A percentile compares a stretch with the other conserved stretches of the same genome.
These are phyloP conservation scores for Fusarium vanettenii DNA, from an alignment of 2,329 filamentous ascomycete genomes.

Conservation along the genomic window DNA sequence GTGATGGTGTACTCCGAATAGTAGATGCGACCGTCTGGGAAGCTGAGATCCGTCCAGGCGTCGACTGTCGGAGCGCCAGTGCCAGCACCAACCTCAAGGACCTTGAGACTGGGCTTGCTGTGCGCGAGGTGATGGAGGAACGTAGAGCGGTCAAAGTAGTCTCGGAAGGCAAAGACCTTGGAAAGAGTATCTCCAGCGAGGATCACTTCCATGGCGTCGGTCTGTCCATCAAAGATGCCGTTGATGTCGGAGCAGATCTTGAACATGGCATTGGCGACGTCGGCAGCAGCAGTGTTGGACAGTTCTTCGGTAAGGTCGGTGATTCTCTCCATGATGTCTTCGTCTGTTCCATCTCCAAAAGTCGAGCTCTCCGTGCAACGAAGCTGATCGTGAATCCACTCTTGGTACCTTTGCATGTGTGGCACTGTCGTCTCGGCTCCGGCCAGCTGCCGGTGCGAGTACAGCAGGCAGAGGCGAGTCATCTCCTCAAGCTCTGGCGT, in stretches of 20 bases:
- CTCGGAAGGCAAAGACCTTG: constrained; percentile 42
- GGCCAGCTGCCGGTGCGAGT: constrained; percentile 23
- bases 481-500: constrained; percentile 43
- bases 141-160: constrained; percentile 34
- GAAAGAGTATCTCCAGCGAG: constrained; percentile 46
- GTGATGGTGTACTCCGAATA: constrained; percentile 47
- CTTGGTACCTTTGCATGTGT: constrained; percentile 43
- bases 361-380: constrained; percentile 15
- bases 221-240: constrained; percentile 38
- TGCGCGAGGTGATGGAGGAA: constrained; percentile 38
- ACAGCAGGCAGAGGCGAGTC: constrained; percentile 43
- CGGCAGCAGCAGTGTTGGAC: constrained; percentile 1
- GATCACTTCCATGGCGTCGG: constrained; percentile 46
- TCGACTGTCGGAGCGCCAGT: constrained; percentile 50
- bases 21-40: constrained; percentile 20
- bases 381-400: constrained; percentile 44
- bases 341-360: not conserved
- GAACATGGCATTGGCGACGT: constrained; percentile 15
- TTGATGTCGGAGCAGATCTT: constrained; percentile 17
- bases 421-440: constrained; percentile 26
- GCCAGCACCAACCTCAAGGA: constrained; percentile 57
- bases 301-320: constrained; percentile 5
- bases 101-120: constrained; percentile 44
- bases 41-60: constrained; percentile 44
- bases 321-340: constrained; percentile 4